Percentiles rank a stretch among this genome's conserved stretches.
phyloP scores from a whole-genome alignment of 768 basidiomycete genomes.

The Leccinum variicolor region DNA sequence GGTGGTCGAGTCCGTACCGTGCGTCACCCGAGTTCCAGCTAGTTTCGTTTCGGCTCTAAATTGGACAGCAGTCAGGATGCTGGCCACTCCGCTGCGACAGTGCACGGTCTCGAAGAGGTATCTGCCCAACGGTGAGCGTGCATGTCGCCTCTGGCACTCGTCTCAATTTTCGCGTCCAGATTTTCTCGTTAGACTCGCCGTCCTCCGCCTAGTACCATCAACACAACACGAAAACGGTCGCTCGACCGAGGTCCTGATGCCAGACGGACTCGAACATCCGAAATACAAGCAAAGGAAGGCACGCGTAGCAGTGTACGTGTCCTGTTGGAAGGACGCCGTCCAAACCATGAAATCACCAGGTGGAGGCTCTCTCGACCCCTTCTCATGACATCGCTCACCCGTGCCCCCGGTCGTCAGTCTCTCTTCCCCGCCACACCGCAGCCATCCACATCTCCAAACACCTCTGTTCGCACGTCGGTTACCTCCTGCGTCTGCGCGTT shows the following conservation, averaged over 20 bases:
- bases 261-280: constrained; percentile 66
- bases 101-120: constrained; percentile 49
- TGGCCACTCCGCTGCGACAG: constrained; percentile 58
- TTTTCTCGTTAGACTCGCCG: constrained; percentile 60
- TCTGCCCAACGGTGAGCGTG: constrained; percentile 53
- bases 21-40: constrained; percentile 17
- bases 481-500: constrained; percentile 68
- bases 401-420: constrained; percentile 4
- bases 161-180: constrained; percentile 37
- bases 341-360: constrained; percentile 35
- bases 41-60: background rate
- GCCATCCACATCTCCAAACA: constrained; percentile 38
- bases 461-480: constrained; percentile 53
- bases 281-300: constrained; percentile 49
- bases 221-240: constrained; percentile 26
- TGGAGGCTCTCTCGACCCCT: constrained; percentile 14
- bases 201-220: constrained; percentile 39
- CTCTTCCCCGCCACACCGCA: constrained; percentile 25
- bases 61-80: constrained; percentile 58
- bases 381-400: constrained; percentile 2
- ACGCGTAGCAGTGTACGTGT: constrained; percentile 49
- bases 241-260: constrained; percentile 33
- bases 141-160: background rate
- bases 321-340: constrained; percentile 57
- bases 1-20: constrained; percentile 81